A percentile compares a stretch with the other conserved stretches of the same genome.
phyloP scores from a whole-genome alignment of 352 stramenopile genomes.

The Phytophthora fragariaefolia region DNA sequence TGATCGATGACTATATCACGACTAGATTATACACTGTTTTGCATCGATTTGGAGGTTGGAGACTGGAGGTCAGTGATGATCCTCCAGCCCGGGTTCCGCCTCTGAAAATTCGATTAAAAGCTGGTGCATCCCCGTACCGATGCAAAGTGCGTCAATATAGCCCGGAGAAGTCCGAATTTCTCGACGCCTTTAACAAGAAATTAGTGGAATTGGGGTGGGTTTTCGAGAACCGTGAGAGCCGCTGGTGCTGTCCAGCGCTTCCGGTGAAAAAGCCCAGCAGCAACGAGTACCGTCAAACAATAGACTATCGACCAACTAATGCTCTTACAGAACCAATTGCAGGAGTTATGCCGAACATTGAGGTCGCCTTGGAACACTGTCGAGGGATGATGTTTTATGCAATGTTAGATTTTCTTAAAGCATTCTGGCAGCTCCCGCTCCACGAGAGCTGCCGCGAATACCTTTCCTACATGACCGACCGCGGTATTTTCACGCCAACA shows the following conservation, averaged over 20 bases:
- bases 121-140: not conserved
- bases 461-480: slow-evolving; percentile 34
- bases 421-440: slow-evolving; percentile 33
- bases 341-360: not conserved
- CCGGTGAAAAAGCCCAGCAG: slow-evolving; percentile 3
- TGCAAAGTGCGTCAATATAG: slow-evolving; percentile 16
- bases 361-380: not conserved
- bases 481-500: slow-evolving; percentile 20
- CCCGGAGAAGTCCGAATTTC: slow-evolving; percentile 10
- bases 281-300: not conserved
- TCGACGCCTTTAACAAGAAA: slow-evolving; percentile 4
- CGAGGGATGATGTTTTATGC: slow-evolving; percentile 7
- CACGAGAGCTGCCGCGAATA: slow-evolving; percentile 21
- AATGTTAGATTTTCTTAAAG: slow-evolving; percentile 30
- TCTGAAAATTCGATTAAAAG: slow-evolving; percentile 8
- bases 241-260: slow-evolving; percentile 5
- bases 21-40: not conserved
- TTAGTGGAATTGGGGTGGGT: slow-evolving; percentile 4
- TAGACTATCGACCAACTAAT: slow-evolving; percentile 2
- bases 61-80: not conserved
- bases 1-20: slow-evolving; percentile 1
- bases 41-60: not conserved
- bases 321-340: not conserved
- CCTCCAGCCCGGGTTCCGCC: not conserved
- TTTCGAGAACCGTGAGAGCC: slow-evolving; percentile 8